Conservation (phyloP, 495 filamentous ascomycete species). For the Xylaria palmicola region DNA sequence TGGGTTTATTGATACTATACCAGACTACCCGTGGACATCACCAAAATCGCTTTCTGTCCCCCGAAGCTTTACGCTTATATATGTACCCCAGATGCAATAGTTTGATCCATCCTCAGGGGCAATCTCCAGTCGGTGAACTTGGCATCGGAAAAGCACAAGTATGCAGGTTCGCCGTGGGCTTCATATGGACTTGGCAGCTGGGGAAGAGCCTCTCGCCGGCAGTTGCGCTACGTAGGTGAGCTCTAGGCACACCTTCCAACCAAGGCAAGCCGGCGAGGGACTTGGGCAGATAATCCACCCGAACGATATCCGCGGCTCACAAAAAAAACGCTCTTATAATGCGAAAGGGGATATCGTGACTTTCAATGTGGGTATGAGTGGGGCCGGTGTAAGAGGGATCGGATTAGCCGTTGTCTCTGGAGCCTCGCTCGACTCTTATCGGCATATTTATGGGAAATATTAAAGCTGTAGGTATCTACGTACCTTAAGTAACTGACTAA, state of each 20-base stretch:
- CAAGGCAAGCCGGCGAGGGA: background rate
- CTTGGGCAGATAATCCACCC: background rate
- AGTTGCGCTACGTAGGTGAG: background rate
- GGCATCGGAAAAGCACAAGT: background rate
- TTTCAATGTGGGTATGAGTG: background rate
- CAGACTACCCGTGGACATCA: too few relatives aligned
- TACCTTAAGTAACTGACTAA: too few relatives aligned
- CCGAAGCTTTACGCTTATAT: background rate
- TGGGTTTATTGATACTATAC: background rate
- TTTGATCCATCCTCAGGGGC: background rate
- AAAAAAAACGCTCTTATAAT: background rate
- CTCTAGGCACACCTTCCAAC: background rate
- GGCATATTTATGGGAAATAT: too few relatives aligned
- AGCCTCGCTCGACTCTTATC: too few relatives aligned
- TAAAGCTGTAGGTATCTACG: too few relatives aligned
- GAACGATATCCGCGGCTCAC: background rate
- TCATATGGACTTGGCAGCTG: background rate
- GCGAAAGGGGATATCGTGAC: background rate
- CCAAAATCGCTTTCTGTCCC: background rate
- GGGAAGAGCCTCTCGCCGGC: background rate
- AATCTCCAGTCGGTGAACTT: background rate
- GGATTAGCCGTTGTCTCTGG: too few relatives aligned
- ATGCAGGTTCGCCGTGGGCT: background rate
- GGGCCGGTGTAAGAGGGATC: background rate
- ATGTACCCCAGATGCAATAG: conserved; percentile 3